phyloP scores from a whole-genome alignment of 2,329 filamentous ascomycete species.

The Pezicula rhizophila region DNA sequence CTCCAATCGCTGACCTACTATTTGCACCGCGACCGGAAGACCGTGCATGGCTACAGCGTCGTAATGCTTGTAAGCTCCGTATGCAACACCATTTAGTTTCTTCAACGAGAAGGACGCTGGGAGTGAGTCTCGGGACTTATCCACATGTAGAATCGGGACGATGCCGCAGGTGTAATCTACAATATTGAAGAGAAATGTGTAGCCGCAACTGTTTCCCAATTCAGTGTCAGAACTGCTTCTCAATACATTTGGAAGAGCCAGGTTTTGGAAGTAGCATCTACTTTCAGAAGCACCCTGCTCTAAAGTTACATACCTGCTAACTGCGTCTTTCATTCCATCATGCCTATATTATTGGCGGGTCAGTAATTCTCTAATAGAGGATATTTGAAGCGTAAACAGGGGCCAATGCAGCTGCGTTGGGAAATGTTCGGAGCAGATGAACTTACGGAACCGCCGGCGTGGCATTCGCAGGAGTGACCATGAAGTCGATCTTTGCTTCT shows the following conservation, averaged over 20 bases:
- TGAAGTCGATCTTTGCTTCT: conserved; percentile 63
- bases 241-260: too few relatives aligned
- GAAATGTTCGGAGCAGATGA: too few relatives aligned
- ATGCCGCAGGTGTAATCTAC: conserved; percentile 83
- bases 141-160: conserved; percentile 79
- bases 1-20: conserved; percentile 26
- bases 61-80: conserved; percentile 81
- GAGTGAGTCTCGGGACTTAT: conserved; percentile 60
- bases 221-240: too few relatives aligned
- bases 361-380: too few relatives aligned
- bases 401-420: too few relatives aligned
- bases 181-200: conserved; percentile 90
- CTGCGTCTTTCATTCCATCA: conserved; percentile 76
- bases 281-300: too few relatives aligned
- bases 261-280: too few relatives aligned
- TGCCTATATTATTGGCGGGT: conserved; percentile 35
- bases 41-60: conserved; percentile 79
- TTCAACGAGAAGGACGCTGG: conserved; percentile 53
- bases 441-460: conserved; percentile 70
- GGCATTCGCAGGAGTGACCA: conserved; percentile 81
- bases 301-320: conserved; percentile 38
- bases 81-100: conserved; percentile 71
- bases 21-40: conserved; percentile 68
- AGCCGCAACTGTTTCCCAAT: conserved; percentile 60
- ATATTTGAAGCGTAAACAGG: too few relatives aligned